phyloP scores from a whole-genome alignment of 305 asterid species.

The Fraxinus velutina region DNA sequence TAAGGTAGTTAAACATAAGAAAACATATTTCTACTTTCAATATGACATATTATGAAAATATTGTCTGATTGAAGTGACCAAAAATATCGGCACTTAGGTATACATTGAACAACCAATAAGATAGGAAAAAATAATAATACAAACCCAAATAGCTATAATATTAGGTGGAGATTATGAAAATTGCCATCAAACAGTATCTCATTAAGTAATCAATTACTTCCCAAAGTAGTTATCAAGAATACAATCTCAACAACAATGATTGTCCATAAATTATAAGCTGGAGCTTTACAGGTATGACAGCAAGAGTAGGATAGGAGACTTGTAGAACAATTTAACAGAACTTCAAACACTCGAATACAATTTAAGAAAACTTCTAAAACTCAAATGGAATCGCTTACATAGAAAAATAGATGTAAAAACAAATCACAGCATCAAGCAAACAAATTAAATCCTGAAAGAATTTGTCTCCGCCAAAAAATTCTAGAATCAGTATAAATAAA shows the following conservation, averaged over 20 bases:
- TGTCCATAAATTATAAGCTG: background rate
- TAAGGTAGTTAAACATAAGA: background rate
- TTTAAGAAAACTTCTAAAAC: conserved; percentile 1
- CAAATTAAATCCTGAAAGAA: background rate
- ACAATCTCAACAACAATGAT: background rate
- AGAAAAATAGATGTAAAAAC: background rate
- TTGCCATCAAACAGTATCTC: background rate
- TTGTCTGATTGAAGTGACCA: background rate
- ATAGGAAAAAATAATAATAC: background rate
- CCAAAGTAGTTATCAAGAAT: background rate
- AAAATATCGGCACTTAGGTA: background rate
- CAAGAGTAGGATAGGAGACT: background rate
- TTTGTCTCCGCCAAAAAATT: background rate
- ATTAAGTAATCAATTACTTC: background rate
- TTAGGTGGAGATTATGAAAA: background rate
- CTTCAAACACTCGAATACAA: background rate
- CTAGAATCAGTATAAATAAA: background rate
- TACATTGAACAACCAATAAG: background rate
- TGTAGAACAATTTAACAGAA: background rate
- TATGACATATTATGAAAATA: background rate
- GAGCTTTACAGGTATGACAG: background rate
- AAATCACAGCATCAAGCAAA: background rate
- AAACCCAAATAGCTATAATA: background rate
- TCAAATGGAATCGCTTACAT: background rate
- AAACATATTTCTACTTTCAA: background rate